phyloP scores from a whole-genome alignment of 169 alveolate species.

The Eimeria tenella region DNA sequence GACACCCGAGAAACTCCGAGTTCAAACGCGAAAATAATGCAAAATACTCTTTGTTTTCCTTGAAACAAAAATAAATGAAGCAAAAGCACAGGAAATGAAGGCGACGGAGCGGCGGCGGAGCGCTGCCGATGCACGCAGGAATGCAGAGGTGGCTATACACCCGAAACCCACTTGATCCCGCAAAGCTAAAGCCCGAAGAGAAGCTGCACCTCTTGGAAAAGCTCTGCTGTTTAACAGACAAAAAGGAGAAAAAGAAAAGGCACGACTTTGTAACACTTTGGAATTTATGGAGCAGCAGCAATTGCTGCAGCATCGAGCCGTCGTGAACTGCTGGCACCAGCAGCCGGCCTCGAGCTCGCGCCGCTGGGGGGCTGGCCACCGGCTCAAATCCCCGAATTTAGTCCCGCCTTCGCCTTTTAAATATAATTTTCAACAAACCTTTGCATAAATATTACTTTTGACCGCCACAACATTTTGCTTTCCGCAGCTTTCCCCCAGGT shows the following conservation, averaged over 20 bases:
- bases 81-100: not conserved
- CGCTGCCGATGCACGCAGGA: not conserved
- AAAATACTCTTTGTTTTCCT: not conserved
- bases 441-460: not conserved
- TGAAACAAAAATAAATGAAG: not conserved
- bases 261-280: not conserved
- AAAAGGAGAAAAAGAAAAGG: not conserved
- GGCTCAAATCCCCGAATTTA: too few relatives aligned
- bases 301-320: conserved; percentile 52
- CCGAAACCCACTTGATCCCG: conserved; percentile 42
- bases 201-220: conserved; percentile 29
- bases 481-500: not conserved
- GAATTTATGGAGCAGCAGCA: not conserved
- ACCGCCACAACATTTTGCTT: not conserved
- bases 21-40: not conserved
- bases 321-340: conserved; percentile 30
- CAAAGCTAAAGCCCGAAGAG: not conserved
- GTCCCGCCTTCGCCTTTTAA: not conserved
- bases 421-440: not conserved
- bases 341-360: conserved; percentile 42
- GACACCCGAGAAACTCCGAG: not conserved
- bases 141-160: conserved; percentile 26
- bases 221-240: not conserved
- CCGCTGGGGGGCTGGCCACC: not conserved
- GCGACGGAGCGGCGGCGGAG: not conserved